Base-by-base conservation (phyloP, 2,329 filamentous ascomycete species). In the Lecanicillium sp. region DNA sequence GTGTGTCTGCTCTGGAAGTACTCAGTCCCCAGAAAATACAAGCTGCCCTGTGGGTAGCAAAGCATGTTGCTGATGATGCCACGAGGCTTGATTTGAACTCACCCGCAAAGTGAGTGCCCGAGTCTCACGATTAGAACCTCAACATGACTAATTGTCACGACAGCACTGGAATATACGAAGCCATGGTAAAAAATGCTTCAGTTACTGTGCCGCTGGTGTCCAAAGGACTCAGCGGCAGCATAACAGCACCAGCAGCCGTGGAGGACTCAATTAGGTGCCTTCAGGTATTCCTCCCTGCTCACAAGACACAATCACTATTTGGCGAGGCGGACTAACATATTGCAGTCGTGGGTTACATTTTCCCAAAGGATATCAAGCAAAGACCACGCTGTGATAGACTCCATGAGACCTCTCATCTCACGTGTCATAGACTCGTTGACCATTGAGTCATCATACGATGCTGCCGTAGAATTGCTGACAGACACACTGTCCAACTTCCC, bases 341-440 rank as follows among this genome's bases (percentile, higher is more conserved):
- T 18, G 35, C 39, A 84, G 80, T 73, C 81, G 4, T 90, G 84
- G 84, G 72, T 87, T 22, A 70, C 77, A 48, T 88, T 87, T 52
- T 80, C 79, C 5, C 82, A 87, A 50, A 72, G 76, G 25, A 69
- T 74, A 19, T 77, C 79, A 36, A 64, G 72, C 3, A 69, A 72
- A 33, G 71, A 74, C 25, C 71, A 71, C 13, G 66, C 73, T 13
- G 66, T 83, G 22, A 62, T 83, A 3, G 63, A 70, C 14, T 67
- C 75, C 14, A 66, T 89, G 12, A 74, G 74, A 22, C 66, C 70
- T 2, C 62, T 87, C 4, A 69, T 82, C 2, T 67, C 72, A 20
- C 67, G 72, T 4, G 71, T 78, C 17, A 72, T 87, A 17, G 60
- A 71, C 18, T 80, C 77, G 33, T 63, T 90, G 8, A 62, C 72